phyloP scores from a whole-genome alignment of 306 rosid genomes.

The Trifolium dubium region DNA sequence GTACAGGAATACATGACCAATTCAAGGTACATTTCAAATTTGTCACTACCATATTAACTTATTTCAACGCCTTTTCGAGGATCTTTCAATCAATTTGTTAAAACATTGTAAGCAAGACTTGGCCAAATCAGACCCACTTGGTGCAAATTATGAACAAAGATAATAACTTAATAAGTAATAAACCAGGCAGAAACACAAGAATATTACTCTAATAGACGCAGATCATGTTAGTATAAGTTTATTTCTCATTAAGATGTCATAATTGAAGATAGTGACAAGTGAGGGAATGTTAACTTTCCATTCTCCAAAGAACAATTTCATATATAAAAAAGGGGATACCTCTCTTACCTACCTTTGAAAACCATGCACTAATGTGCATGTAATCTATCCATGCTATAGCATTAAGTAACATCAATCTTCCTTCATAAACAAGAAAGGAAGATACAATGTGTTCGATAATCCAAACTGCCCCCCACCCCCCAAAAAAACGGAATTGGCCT shows the following conservation, averaged over 20 bases:
- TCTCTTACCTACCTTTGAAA: constrained; percentile 40
- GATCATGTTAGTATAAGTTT: constrained; percentile 21
- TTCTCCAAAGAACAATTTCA: constrained; percentile 27
- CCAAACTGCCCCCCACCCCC: constrained; percentile 47
- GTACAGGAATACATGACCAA: neutral
- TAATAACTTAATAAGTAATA: neutral
- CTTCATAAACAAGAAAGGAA: constrained; percentile 63
- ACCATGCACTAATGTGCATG: constrained; percentile 53
- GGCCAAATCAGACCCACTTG: neutral
- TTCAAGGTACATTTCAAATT: neutral
- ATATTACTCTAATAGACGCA: neutral
- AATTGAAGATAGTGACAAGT: constrained; percentile 7
- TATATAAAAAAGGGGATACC: constrained; percentile 12
- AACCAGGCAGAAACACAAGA: neutral
- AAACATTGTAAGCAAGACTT: neutral
- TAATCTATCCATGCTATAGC: constrained; percentile 48
- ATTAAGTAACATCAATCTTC: constrained; percentile 56
- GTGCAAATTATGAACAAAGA: neutral
- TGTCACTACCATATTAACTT: too few species aligned
- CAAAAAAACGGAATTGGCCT: constrained; percentile 50
- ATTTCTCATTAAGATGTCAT: constrained; percentile 31
- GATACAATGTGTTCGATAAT: constrained; percentile 63
- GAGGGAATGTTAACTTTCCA: constrained; percentile 29
- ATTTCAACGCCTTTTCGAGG: neutral
- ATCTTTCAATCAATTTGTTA: too few species aligned